These are phyloP conservation scores for Penicillium soppii DNA, from an alignment of 495 filamentous ascomycete genomes.

Conservation along the genomic window DNA sequence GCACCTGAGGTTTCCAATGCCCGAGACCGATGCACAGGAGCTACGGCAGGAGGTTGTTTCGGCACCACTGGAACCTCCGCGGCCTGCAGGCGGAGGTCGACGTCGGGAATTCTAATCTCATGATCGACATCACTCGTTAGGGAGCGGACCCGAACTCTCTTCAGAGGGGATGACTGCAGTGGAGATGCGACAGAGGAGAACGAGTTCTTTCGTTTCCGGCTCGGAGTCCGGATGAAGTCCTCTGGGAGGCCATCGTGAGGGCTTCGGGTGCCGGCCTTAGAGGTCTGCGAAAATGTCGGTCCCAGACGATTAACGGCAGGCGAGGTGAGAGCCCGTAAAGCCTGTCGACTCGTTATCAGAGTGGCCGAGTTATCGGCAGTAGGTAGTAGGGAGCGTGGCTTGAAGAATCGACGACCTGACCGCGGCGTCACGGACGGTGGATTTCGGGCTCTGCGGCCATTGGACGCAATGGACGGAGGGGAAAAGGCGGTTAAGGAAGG, in stretches of 20 bases:
- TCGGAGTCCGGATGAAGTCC: conserved; percentile 36
- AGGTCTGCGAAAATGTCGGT: conserved; percentile 43
- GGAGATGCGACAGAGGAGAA: conserved; percentile 51
- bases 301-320: conserved; percentile 59
- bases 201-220: conserved; percentile 45
- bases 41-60: conserved; percentile 27
- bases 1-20: conserved; percentile 41
- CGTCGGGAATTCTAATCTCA: conserved; percentile 30
- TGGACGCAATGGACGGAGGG: conserved; percentile 47
- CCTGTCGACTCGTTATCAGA: conserved; percentile 57
- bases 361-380: conserved; percentile 38
- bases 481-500: conserved; percentile 42
- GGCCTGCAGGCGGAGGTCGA: conserved; percentile 26
- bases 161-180: conserved; percentile 55
- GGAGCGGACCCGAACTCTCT: conserved; percentile 37
- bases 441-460: conserved; percentile 46
- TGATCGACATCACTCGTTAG: conserved; percentile 31
- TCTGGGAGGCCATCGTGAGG: conserved; percentile 27
- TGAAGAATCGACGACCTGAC: conserved; percentile 82
- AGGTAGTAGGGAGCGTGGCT: conserved; percentile 56
- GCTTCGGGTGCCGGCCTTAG: conserved; percentile 32
- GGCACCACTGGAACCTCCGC: conserved; percentile 9
- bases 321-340: conserved; percentile 68
- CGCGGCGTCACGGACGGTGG: conserved; percentile 65
- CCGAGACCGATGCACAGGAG: conserved; percentile 42